phyloP scores from a whole-genome alignment of 345 rosid genomes.

The Mangifera indica region DNA sequence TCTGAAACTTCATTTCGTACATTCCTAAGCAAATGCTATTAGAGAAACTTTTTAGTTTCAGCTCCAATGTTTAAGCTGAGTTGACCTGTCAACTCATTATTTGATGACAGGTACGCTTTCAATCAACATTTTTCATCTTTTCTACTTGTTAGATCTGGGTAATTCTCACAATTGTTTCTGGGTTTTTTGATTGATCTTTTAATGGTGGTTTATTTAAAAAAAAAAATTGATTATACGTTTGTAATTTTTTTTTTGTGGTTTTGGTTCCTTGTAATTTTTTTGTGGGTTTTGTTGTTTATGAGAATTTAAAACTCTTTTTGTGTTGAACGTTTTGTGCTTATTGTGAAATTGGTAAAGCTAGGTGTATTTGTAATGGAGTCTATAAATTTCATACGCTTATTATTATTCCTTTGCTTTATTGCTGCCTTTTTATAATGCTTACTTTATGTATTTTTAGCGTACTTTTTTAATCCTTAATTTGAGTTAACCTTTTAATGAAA shows the following conservation, averaged over 20 bases:
- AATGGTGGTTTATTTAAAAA: not conserved
- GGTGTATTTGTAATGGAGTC: conserved; percentile 21
- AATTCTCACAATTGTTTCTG: not conserved
- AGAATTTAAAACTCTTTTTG: not conserved
- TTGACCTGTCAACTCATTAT: not conserved
- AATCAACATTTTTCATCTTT: not conserved
- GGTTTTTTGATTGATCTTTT: not conserved
- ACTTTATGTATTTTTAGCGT: conserved; percentile 14
- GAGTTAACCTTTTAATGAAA: no score
- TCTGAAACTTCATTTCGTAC: not conserved
- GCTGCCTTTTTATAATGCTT: conserved; percentile 26
- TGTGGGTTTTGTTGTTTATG: conserved; percentile 11
- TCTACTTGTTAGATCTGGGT: conserved; percentile 24
- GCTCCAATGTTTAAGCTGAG: not conserved
- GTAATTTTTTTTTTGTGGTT: no score
- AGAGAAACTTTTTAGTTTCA: not conserved
- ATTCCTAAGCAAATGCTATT: not conserved
- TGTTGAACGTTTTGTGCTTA: not conserved
- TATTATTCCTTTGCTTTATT: conserved; percentile 38
- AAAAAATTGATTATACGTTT: no score
- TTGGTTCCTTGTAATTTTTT: conserved; percentile 7
- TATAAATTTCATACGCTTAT: conserved; percentile 35
- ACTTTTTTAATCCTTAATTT: no score
- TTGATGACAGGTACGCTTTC: conserved; percentile 5
- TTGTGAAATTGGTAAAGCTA: not conserved